Evolutionary conservation across 495 filamentous ascomycete species (phyloP).

Genomic region (Elasticomyces elasticus): DNA sequence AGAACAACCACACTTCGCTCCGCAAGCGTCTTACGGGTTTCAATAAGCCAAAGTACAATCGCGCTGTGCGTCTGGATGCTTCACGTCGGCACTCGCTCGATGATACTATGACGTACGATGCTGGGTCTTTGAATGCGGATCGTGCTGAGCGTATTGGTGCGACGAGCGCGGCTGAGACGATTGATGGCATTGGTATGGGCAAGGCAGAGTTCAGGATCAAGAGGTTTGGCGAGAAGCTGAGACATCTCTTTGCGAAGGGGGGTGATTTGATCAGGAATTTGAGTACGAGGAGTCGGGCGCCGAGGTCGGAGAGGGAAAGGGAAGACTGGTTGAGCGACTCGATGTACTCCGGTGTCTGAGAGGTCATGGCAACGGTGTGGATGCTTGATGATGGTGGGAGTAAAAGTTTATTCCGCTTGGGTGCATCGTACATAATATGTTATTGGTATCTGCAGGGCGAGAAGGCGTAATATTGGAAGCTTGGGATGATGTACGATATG

Average conservation of each 20-base stretch:
- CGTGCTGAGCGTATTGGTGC: constrained; percentile 8
- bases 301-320: not conserved
- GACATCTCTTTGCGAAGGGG: constrained; percentile 20
- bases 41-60: constrained; percentile 16
- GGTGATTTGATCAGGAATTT: constrained; percentile 21
- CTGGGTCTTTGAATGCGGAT: constrained; percentile 13
- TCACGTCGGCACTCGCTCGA: not conserved
- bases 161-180: constrained; percentile 7
- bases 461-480: not conserved
- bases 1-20: constrained; percentile 13
- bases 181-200: constrained; percentile 26
- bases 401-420: not conserved
- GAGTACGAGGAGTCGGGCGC: constrained; percentile 8
- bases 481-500: not conserved
- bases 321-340: constrained; percentile 19
- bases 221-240: constrained; percentile 26
- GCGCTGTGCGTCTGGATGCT: constrained; percentile 1
- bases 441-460: not conserved
- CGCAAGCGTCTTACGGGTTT: constrained; percentile 28
- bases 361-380: not conserved
- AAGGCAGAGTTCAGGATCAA: constrained; percentile 26
- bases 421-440: not conserved
- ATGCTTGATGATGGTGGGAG: not conserved
- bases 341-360: constrained; percentile 22
- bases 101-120: constrained; percentile 11